phyloP scores from a whole-genome alignment of 352 stramenopile species.

The Phytophthora pseudosyringae region DNA sequence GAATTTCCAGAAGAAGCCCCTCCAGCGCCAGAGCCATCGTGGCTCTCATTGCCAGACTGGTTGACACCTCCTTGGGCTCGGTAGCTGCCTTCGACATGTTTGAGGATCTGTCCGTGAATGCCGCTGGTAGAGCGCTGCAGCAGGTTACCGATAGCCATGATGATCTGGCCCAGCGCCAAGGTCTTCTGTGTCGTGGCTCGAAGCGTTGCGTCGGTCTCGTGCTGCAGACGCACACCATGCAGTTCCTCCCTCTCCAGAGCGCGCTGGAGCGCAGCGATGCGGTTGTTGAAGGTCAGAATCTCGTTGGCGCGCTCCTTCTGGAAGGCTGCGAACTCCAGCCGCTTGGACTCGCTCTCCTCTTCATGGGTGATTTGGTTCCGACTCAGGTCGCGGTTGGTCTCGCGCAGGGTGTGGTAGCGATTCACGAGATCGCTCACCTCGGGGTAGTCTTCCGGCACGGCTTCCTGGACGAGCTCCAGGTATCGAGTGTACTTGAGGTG shows the following conservation, averaged over 20 bases:
- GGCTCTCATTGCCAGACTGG: conserved; percentile 21
- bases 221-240: conserved; percentile 78
- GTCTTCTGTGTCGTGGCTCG: conserved; percentile 91
- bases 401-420: conserved; percentile 91
- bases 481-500: conserved; percentile 91
- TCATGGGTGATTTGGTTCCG: conserved; percentile 82
- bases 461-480: conserved; percentile 90
- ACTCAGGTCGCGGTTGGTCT: conserved; percentile 88
- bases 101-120: conserved; percentile 88
- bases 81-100: conserved; percentile 77
- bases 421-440: conserved; percentile 93
- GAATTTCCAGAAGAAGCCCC: conserved; percentile 13
- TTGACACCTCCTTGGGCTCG: conserved; percentile 25
- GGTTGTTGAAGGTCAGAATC: conserved; percentile 94
- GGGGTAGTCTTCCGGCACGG: conserved; percentile 91
- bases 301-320: conserved; percentile 92
- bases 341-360: conserved; percentile 88
- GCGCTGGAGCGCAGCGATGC: conserved; percentile 87
- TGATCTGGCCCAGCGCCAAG: conserved; percentile 90
- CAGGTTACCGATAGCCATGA: conserved; percentile 89
- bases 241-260: conserved; percentile 76
- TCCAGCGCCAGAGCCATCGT: conserved; percentile 13
- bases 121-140: conserved; percentile 85
- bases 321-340: conserved; percentile 81
- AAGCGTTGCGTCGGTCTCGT: conserved; percentile 89